A percentile compares a stretch with the other conserved stretches of the same genome.
Evolutionary conservation across 116 monocot genomes (phyloP).

Genomic region (Trichopus zeylanicus): DNA sequence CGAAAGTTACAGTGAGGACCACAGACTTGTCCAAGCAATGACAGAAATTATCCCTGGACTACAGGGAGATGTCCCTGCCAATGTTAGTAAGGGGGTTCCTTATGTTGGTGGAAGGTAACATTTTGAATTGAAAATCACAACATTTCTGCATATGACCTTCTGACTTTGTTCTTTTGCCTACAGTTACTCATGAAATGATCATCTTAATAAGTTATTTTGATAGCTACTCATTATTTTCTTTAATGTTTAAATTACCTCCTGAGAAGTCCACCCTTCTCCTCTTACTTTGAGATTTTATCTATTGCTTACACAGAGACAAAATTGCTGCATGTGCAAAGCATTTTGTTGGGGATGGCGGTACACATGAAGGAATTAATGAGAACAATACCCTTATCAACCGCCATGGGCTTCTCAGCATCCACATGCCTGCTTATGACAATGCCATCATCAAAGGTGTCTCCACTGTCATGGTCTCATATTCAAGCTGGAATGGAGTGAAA

Average conservation of each 20-base stretch:
- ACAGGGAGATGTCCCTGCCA: constrained; percentile 43
- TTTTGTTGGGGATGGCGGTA: constrained; percentile 38
- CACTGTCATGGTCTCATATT: constrained; percentile 19
- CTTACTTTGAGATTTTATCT: neutral
- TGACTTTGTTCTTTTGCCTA: neutral
- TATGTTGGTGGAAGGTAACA: constrained; percentile 53
- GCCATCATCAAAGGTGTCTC: constrained; percentile 25
- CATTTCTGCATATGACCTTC: neutral
- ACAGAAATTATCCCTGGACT: constrained; percentile 50
- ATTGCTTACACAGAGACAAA: constrained; percentile 11
- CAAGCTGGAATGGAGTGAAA: constrained; percentile 33
- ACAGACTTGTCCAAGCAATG: constrained; percentile 47
- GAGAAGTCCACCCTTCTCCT: neutral
- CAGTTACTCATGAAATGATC: neutral
- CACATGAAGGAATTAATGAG: constrained; percentile 26
- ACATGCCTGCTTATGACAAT: constrained; percentile 30
- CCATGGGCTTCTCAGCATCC: constrained; percentile 18
- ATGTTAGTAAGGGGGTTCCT: constrained; percentile 25
- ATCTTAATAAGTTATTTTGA: too few relatives aligned
- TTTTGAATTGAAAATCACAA: neutral
- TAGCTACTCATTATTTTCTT: too few relatives aligned
- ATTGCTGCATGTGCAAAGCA: constrained; percentile 30
- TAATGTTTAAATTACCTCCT: too few relatives aligned
- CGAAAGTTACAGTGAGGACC: constrained; percentile 63
- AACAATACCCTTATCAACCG: constrained; percentile 19